phyloP scores from a whole-genome alignment of 2,329 filamentous ascomycete species.

The Diaporthe vaccinii region DNA sequence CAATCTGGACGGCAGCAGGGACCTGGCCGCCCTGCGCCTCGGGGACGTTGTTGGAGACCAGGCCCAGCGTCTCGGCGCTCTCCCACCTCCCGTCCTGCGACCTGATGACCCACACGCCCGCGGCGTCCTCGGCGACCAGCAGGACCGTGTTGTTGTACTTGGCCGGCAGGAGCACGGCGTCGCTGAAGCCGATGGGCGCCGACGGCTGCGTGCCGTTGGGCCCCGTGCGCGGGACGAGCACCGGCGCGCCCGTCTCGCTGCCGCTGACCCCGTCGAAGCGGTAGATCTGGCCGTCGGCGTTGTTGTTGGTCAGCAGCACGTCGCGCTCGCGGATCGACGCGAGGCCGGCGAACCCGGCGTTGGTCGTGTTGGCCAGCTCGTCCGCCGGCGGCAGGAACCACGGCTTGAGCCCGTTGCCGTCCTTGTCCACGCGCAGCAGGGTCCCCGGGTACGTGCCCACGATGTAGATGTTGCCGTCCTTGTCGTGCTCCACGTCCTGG shows the following conservation, averaged over 20 bases:
- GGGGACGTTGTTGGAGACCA: conserved; percentile 46
- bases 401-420: conserved; percentile 46
- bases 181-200: conserved; percentile 46
- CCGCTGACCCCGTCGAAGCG: conserved; percentile 50
- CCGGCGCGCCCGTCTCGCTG: conserved; percentile 43
- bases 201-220: conserved; percentile 40
- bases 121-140: conserved; percentile 48
- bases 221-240: conserved; percentile 44
- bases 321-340: conserved; percentile 44
- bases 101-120: conserved; percentile 53
- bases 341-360: conserved; percentile 47
- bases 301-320: conserved; percentile 51
- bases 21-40: conserved; percentile 43
- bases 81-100: conserved; percentile 53
- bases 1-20: conserved; percentile 47
- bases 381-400: conserved; percentile 51
- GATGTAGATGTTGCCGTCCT: conserved; percentile 52
- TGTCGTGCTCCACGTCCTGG: conserved; percentile 56
- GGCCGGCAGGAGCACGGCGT: conserved; percentile 50
- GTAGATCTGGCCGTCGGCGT: conserved; percentile 50
- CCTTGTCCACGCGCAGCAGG: conserved; percentile 50
- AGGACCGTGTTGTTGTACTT: conserved; percentile 52
- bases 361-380: conserved; percentile 45
- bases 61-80: conserved; percentile 52
- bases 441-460: conserved; percentile 55